Base-by-base conservation (phyloP, 139 green algal genomes). In the Asterochloris erici region DNA sequence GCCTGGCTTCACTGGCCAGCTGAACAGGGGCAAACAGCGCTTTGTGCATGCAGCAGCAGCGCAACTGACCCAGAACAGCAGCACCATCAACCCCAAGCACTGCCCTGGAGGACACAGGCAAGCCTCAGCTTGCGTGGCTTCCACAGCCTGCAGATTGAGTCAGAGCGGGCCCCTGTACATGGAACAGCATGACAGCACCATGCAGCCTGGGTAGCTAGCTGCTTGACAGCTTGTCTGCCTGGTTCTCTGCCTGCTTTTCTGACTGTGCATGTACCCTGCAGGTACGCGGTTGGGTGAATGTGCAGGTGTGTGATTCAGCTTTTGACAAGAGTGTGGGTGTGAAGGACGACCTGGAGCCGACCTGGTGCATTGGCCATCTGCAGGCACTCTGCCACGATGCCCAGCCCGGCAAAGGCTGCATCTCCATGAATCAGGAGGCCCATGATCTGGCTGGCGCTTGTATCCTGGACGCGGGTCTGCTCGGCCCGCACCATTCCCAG, bases 371-470 rank as follows among this genome's bases (percentile, higher is more conserved):
- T 82, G 68, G 78, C 63, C 2, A 88, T 73, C 77, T 85, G 84
- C 83, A 94, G 81, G 64, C 74, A 86, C 85, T 96, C 93, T 11
- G 87, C 63, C 12, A 91, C 89, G n/a, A 94, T 69, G n/a, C 93
- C 93, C 14, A 94, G 85, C 14, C 92, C 93, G 23, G 85, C 70
- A 74, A 91, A 91, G 10, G 91, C 85, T 10, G 92, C 93, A 82
- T 96, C 93, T 12, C 93, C 93, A 80, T 96, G 93, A 16, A 96
- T 81, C 14, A 91, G 86, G 81, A 93, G 86, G 16, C 85, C 86
- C 85, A 91, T 86, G 13, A 83, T 77, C 28, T 61, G 62, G 63
- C 29, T 60, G 29, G 28, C 26, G 47, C 19, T 68, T 16, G 61
- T 82, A 64, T 81, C 73, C 38, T 75, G 80, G 70, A 82, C 66